These are phyloP conservation scores for Exophiala aquamarina DNA, from an alignment of 2,329 filamentous ascomycete species.

Conservation along the genomic window DNA sequence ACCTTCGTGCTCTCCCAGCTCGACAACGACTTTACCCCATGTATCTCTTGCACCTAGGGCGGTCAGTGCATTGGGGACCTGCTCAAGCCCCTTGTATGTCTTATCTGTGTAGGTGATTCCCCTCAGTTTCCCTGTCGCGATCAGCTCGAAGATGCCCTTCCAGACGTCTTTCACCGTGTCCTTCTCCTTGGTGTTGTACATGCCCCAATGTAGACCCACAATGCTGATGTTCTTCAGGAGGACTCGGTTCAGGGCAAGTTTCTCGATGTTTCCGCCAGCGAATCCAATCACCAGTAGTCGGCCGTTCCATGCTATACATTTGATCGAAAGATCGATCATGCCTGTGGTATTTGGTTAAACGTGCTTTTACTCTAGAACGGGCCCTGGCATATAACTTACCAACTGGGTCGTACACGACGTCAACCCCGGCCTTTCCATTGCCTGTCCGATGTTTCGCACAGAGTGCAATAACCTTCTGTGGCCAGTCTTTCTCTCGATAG, in stretches of 20 bases:
- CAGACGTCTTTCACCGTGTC: constrained; percentile 72
- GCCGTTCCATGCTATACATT: constrained; percentile 92
- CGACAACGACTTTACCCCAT: constrained; percentile 95
- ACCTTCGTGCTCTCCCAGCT: constrained; percentile 71
- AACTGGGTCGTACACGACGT: constrained; percentile 94
- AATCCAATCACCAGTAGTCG: constrained; percentile 86
- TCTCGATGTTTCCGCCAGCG: constrained; percentile 82
- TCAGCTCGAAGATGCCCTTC: constrained; percentile 76
- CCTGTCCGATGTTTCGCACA: constrained; percentile 57
- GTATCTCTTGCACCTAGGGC: constrained; percentile 78
- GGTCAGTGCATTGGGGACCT: constrained; percentile 71
- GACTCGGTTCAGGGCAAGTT: constrained; percentile 88
- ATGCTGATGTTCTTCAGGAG: constrained; percentile 90
- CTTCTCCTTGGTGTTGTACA: constrained; percentile 70
- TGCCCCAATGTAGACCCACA: constrained; percentile 89
- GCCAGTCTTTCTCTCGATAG: constrained; percentile 71
- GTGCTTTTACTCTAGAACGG: not conserved
- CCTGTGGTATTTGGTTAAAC: constrained; percentile 11
- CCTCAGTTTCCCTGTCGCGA: constrained; percentile 73
- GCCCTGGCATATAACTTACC: constrained; percentile 46
- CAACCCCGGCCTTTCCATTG: constrained; percentile 66
- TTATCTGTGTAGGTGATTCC: constrained; percentile 81
- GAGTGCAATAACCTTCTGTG: constrained; percentile 70
- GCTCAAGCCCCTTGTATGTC: constrained; percentile 79
- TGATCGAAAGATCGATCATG: constrained; percentile 80